These are phyloP conservation scores for Parastagonospora avenae DNA, from an alignment of 2,329 filamentous ascomycete genomes.

Conservation along the genomic window DNA sequence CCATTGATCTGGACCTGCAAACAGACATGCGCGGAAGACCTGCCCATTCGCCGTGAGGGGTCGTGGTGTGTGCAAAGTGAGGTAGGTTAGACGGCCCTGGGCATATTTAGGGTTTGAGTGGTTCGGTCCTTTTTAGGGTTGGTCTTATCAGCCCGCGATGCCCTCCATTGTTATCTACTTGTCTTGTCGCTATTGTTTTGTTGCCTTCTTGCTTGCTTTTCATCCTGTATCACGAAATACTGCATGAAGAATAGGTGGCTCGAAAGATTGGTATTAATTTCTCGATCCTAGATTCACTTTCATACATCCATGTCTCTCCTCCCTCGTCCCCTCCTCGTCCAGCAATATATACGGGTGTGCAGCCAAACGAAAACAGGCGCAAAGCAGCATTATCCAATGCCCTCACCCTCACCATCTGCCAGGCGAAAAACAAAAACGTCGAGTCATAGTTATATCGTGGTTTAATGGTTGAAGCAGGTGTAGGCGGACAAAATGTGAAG, in stretches of 20 bases:
- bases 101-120: too few relatives aligned
- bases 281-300: neutral
- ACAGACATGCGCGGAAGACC: too few relatives aligned
- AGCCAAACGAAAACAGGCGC: neutral
- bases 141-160: too few relatives aligned
- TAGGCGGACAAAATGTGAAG: constrained; percentile 13
- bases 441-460: constrained; percentile 18
- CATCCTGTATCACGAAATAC: too few relatives aligned
- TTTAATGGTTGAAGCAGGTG: constrained; percentile 13
- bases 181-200: too few relatives aligned
- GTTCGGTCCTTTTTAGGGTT: too few relatives aligned
- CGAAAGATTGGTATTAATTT: neutral
- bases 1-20: too few relatives aligned
- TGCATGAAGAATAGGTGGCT: neutral
- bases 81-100: too few relatives aligned
- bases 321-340: neutral
- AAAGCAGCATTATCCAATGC: neutral
- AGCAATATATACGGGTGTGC: constrained; percentile 1
- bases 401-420: neutral
- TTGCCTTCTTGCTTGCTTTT: too few relatives aligned
- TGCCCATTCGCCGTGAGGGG: too few relatives aligned
- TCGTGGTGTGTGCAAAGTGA: too few relatives aligned
- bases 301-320: neutral
- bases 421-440: neutral
- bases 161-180: too few relatives aligned